Percentiles rank a stretch among this genome's conserved stretches.
Conservation (phyloP, 2,329 filamentous ascomycete species). For the Samsoniella hepiali region DNA sequence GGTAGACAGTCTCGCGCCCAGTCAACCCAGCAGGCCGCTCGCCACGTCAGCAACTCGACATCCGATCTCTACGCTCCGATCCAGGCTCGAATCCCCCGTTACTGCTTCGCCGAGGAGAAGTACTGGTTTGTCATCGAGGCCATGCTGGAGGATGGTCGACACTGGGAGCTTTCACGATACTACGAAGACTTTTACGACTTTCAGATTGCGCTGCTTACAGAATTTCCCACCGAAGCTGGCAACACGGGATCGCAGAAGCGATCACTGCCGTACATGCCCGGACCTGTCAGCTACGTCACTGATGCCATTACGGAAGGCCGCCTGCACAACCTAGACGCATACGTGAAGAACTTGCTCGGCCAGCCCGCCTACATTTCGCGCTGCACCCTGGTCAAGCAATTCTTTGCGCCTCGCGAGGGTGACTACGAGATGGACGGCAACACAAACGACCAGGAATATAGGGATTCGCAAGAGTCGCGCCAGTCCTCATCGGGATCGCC, state of each 20-base stretch:
- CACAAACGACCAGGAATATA: slow-evolving; percentile 70
- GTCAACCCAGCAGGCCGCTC: slow-evolving; percentile 14
- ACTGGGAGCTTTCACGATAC: slow-evolving; percentile 90
- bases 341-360: slow-evolving; percentile 84
- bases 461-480: slow-evolving; percentile 68
- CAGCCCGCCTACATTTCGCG: slow-evolving; percentile 82
- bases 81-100: slow-evolving; percentile 81
- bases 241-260: slow-evolving; percentile 76
- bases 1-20: background rate
- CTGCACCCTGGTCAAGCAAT: slow-evolving; percentile 79
- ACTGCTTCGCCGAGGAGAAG: slow-evolving; percentile 95
- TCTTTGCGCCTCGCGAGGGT: slow-evolving; percentile 85
- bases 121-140: slow-evolving; percentile 99
- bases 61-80: slow-evolving; percentile 70
- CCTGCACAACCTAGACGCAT: slow-evolving; percentile 88
- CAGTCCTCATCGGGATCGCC: slow-evolving; percentile 63
- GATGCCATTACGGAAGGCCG: slow-evolving; percentile 93
- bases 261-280: slow-evolving; percentile 93
- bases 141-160: slow-evolving; percentile 80
- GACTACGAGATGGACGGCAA: slow-evolving; percentile 89
- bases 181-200: slow-evolving; percentile 99
- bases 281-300: slow-evolving; percentile 96
- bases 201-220: slow-evolving; percentile 89
- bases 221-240: slow-evolving; percentile 88
- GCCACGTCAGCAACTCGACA: slow-evolving; percentile 33